phyloP scores from a whole-genome alignment of 805 yeast species.

The Myxozyma nipponensis region DNA sequence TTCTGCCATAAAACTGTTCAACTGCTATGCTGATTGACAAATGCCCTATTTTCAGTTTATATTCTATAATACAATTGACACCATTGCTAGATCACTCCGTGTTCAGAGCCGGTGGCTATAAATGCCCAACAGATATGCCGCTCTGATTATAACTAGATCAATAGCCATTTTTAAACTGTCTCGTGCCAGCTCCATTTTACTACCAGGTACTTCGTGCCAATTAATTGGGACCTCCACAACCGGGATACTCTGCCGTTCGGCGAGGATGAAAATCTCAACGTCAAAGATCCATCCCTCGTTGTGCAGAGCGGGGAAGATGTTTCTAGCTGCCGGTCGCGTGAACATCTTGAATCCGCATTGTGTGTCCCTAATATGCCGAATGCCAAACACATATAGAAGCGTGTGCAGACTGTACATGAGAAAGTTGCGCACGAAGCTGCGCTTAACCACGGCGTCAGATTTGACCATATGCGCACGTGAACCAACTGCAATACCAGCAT shows the following conservation, averaged over 20 bases:
- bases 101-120: conserved; percentile 41
- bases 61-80: no score
- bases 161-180: conserved; percentile 92
- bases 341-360: conserved; percentile 97
- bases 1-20: no score
- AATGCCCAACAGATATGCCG: conserved; percentile 82
- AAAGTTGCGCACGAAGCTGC: conserved; percentile 82
- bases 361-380: conserved; percentile 81
- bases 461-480: conserved; percentile 95
- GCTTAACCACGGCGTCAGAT: conserved; percentile 93
- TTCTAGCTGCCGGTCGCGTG: conserved; percentile 59
- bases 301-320: conserved; percentile 84
- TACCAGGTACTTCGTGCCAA: conserved; percentile 97
- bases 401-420: conserved; percentile 90
- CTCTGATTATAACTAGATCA: conserved; percentile 82
- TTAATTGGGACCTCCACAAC: conserved; percentile 78
- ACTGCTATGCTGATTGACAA: no score
- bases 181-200: conserved; percentile 85
- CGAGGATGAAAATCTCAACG: conserved; percentile 83
- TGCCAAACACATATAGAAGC: conserved; percentile 82
- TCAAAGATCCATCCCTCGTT: conserved; percentile 99
- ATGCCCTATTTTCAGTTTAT: no score
- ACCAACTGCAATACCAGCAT: conserved; percentile 68
- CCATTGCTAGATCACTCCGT: not conserved
- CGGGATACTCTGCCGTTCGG: conserved; percentile 61